Conservation (phyloP, 1,139 yeast genomes). For the Entelexis paramagnoliae region DNA sequence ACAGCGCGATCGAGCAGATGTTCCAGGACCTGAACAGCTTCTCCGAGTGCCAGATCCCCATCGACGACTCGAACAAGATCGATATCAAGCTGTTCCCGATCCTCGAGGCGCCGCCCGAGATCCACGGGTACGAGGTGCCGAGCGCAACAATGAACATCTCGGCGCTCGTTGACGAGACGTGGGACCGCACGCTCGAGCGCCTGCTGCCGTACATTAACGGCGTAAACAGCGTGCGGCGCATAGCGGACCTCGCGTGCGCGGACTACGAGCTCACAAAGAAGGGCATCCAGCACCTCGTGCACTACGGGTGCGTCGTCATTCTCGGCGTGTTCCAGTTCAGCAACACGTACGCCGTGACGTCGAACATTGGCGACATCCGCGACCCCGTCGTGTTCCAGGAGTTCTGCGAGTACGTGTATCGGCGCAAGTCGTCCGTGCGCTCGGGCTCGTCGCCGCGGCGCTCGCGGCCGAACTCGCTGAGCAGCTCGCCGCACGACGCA, state of each 20-base stretch:
- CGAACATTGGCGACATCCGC: constrained; percentile 58
- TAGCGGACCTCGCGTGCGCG: constrained; percentile 71
- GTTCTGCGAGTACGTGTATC: constrained; percentile 66
- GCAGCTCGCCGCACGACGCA: constrained; percentile 5
- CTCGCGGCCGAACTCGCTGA: constrained; percentile 4
- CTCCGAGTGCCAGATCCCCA: constrained; percentile 90
- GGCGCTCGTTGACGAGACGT: constrained; percentile 69
- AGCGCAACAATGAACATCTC: constrained; percentile 66
- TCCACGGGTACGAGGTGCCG: constrained; percentile 73
- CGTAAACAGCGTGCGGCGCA: constrained; percentile 65
- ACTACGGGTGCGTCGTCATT: constrained; percentile 73
- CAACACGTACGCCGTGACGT: constrained; percentile 83
- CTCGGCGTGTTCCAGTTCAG: constrained; percentile 82
- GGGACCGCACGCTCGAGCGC: constrained; percentile 95
- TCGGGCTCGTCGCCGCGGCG: constrained; percentile 2
- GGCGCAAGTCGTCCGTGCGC: not conserved
- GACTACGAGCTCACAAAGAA: constrained; percentile 69
- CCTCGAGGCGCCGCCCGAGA: constrained; percentile 69
- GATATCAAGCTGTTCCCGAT: constrained; percentile 87
- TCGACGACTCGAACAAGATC: constrained; percentile 79
- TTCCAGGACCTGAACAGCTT: constrained; percentile 88
- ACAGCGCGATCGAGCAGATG: constrained; percentile 74
- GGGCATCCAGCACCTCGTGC: constrained; percentile 84
- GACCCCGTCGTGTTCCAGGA: constrained; percentile 63
- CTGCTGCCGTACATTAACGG: constrained; percentile 84